A percentile compares a stretch with the other conserved stretches of the same genome.
Evolutionary conservation across 208 protist species (phyloP).

Genomic region (Trypanosoma cruzi): DNA sequence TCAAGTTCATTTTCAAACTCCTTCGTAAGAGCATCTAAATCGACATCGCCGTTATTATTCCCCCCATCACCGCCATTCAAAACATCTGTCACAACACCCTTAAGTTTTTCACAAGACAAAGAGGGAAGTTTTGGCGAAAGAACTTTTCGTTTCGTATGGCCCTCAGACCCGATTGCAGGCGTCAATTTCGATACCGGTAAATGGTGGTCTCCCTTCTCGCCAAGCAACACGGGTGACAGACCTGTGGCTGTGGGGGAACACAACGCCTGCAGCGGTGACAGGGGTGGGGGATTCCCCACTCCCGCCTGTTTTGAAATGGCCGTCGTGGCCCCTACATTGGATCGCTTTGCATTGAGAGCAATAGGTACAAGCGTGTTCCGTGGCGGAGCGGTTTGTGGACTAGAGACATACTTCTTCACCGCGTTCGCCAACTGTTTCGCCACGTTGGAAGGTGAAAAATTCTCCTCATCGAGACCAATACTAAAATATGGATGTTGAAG

Average conservation of each 20-base stretch:
- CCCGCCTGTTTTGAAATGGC: slow-evolving; percentile 12
- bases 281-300: not conserved
- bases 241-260: slow-evolving; percentile 3
- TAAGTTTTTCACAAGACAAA: not conserved
- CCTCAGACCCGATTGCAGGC: not conserved
- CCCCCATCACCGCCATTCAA: not conserved
- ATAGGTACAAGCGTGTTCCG: slow-evolving; percentile 11
- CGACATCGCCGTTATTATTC: slow-evolving; percentile 34
- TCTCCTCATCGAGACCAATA: slow-evolving; percentile 60
- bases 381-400: slow-evolving; percentile 57
- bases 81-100: not conserved
- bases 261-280: slow-evolving; percentile 20
- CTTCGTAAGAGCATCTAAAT: slow-evolving; percentile 72
- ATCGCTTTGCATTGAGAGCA: not conserved
- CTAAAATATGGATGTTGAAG: slow-evolving; percentile 94
- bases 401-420: slow-evolving; percentile 29
- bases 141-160: not conserved
- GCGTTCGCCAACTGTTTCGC: slow-evolving; percentile 55
- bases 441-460: slow-evolving; percentile 36
- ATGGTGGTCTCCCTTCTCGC: not conserved
- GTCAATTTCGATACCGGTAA: not conserved
- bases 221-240: slow-evolving; percentile 4
- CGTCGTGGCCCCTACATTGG: slow-evolving; percentile 17
- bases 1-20: slow-evolving; percentile 75
- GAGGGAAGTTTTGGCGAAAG: not conserved